These are phyloP conservation scores for Boletus reticulatus DNA, from an alignment of 768 basidiomycete species.

Conservation along the genomic window DNA sequence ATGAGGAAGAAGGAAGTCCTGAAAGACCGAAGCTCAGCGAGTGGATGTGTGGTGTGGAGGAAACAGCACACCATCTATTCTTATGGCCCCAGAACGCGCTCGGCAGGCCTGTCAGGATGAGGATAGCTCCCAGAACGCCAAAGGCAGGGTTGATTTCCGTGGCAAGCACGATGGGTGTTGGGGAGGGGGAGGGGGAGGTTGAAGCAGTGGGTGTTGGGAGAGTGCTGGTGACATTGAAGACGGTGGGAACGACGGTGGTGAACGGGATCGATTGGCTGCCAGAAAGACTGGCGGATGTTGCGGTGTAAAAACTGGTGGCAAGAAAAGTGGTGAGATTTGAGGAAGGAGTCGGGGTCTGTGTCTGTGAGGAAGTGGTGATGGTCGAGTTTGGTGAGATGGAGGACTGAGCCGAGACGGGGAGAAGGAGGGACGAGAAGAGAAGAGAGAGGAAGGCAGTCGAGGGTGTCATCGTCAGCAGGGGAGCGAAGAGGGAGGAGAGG, in stretches of 20 bases:
- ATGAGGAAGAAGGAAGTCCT: constrained; percentile 95
- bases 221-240: constrained; percentile 61
- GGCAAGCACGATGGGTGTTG: constrained; percentile 39
- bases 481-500: not conserved
- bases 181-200: constrained; percentile 37
- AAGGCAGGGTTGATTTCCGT: constrained; percentile 86
- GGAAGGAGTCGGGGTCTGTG: constrained; percentile 5
- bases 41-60: not conserved
- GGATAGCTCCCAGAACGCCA: constrained; percentile 81
- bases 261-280: constrained; percentile 49
- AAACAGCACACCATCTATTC: constrained; percentile 75
- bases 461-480: constrained; percentile 13
- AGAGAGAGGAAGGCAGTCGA: constrained; percentile 14
- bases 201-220: constrained; percentile 48
- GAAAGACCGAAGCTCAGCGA: constrained; percentile 17
- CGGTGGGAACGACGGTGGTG: constrained; percentile 55
- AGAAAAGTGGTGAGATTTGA: constrained; percentile 51
- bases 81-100: constrained; percentile 93
- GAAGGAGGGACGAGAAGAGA: constrained; percentile 30
- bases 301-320: constrained; percentile 50
- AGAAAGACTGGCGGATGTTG: constrained; percentile 46
- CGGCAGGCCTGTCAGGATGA: constrained; percentile 87
- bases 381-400: constrained; percentile 20
- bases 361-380: not conserved
- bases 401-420: constrained; percentile 39